These are phyloP conservation scores for Populus pruinosa DNA, from an alignment of 345 rosid genomes.

Conservation along the genomic window DNA sequence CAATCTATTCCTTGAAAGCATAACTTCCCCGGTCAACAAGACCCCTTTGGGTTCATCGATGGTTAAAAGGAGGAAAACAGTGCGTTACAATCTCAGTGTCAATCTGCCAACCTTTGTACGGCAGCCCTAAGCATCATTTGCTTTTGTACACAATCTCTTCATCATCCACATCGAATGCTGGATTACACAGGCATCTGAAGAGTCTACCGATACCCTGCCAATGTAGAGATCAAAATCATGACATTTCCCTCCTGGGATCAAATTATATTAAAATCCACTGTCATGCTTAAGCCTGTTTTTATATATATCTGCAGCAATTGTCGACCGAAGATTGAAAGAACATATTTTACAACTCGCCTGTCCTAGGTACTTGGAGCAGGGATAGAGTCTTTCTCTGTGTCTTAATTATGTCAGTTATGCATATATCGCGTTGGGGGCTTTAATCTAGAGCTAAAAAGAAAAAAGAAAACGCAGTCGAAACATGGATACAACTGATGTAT, in stretches of 20 bases:
- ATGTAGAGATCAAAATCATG: neutral
- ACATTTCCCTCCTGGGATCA: neutral
- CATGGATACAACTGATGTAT: neutral
- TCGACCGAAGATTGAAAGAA: too few relatives aligned
- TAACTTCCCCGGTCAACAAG: neutral
- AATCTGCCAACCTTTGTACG: neutral
- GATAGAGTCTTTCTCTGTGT: neutral
- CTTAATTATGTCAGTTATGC: neutral
- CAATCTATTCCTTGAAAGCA: neutral
- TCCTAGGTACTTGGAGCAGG: too few relatives aligned
- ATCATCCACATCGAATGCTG: slow-evolving; percentile 92
- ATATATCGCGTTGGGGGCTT: neutral
- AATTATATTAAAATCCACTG: neutral
- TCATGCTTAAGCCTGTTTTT: neutral
- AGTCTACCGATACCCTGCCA: slow-evolving; percentile 89
- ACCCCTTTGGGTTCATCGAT: neutral
- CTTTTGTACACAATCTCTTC: slow-evolving; percentile 82
- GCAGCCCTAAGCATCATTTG: slow-evolving; percentile 39
- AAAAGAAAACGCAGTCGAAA: neutral
- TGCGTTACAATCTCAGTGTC: neutral
- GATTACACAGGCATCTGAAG: slow-evolving; percentile 94
- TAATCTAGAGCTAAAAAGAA: neutral
- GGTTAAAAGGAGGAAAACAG: neutral
- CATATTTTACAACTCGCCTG: too few relatives aligned
- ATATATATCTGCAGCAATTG: too few relatives aligned